Evolutionary conservation across 1,284 basidiomycete genomes (phyloP).

Genomic region (Ustilago loliicola): DNA sequence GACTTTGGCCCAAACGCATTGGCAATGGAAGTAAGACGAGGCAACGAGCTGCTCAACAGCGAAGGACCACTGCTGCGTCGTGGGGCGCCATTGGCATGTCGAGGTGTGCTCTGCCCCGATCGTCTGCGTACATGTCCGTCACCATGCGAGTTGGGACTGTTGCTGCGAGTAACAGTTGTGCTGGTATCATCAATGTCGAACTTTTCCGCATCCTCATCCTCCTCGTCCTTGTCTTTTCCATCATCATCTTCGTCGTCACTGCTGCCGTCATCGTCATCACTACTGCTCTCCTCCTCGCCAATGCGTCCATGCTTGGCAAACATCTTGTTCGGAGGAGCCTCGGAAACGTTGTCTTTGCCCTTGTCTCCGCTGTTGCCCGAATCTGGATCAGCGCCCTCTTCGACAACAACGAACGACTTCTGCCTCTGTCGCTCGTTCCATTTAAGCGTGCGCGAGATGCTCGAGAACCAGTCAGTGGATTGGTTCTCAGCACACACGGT

Average conservation of each 20-base stretch:
- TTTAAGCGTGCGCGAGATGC: slow-evolving; percentile 93
- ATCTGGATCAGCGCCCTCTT: slow-evolving; percentile 79
- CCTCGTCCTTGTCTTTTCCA: slow-evolving; percentile 39
- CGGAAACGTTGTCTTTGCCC: slow-evolving; percentile 24
- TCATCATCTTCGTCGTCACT: slow-evolving; percentile 43
- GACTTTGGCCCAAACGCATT: slow-evolving; percentile 28
- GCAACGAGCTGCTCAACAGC: slow-evolving; percentile 32
- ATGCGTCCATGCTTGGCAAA: slow-evolving; percentile 39
- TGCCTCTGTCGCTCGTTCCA: slow-evolving; percentile 74
- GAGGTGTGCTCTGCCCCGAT: slow-evolving; percentile 38
- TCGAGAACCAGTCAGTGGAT: slow-evolving; percentile 97
- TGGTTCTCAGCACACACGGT: slow-evolving; percentile 98
- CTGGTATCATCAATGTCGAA: slow-evolving; percentile 68
- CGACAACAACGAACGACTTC: slow-evolving; percentile 71
- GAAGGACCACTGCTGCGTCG: slow-evolving; percentile 33
- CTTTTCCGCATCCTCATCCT: slow-evolving; percentile 58
- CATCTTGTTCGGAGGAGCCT: slow-evolving; percentile 31
- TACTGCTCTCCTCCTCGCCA: slow-evolving; percentile 27
- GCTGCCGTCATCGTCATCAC: slow-evolving; percentile 43
- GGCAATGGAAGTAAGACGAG: slow-evolving; percentile 43
- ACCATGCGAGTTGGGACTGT: slow-evolving; percentile 43
- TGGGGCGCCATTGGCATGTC: slow-evolving; percentile 22
- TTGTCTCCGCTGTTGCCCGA: slow-evolving; percentile 27
- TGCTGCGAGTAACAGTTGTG: slow-evolving; percentile 53
- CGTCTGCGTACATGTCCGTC: slow-evolving; percentile 38